Percentiles rank a stretch among this genome's conserved stretches.
phyloP scores from a whole-genome alignment of 202 grass and related monocot species.

The Bolboschoenoplectus hybrid region DNA sequence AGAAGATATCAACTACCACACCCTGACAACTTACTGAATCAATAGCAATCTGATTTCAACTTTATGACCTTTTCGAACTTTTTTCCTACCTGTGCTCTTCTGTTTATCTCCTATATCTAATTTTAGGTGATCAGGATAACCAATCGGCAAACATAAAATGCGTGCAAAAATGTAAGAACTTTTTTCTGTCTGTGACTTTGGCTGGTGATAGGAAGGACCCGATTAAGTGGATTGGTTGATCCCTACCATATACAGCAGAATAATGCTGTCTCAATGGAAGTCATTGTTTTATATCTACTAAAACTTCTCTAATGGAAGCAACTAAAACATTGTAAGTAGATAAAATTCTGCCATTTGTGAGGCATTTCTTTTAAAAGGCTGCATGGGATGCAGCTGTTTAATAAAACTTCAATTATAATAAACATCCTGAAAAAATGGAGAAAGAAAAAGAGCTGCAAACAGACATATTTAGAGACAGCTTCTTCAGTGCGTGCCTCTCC shows the following conservation, averaged over 20 bases:
- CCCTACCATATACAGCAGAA: background rate
- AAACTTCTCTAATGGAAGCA: slow-evolving; percentile 7
- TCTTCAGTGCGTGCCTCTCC: slow-evolving; percentile 98
- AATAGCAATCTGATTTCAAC: slow-evolving; percentile 14
- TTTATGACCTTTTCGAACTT: background rate
- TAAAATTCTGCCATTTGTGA: slow-evolving; percentile 10
- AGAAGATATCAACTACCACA: background rate
- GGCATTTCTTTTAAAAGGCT: background rate
- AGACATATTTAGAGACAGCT: slow-evolving; percentile 95
- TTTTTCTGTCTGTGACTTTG: background rate
- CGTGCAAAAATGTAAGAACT: background rate
- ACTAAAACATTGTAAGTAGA: slow-evolving; percentile 6
- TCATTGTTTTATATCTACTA: slow-evolving; percentile 23
- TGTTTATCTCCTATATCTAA: background rate
- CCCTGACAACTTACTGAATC: slow-evolving; percentile 4
- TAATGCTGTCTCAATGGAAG: background rate
- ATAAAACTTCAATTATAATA: slow-evolving; percentile 31
- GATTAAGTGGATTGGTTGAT: background rate
- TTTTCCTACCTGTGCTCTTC: slow-evolving; percentile 11
- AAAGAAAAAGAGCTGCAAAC: slow-evolving; percentile 46
- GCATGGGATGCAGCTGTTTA: background rate
- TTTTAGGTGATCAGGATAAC: background rate
- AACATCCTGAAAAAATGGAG: background rate
- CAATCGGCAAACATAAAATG: background rate
- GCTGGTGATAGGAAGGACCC: background rate